A percentile compares a stretch with the other conserved stretches of the same genome.
phyloP scores from a whole-genome alignment of 495 filamentous ascomycete genomes.

The Penicillium diatomitis region DNA sequence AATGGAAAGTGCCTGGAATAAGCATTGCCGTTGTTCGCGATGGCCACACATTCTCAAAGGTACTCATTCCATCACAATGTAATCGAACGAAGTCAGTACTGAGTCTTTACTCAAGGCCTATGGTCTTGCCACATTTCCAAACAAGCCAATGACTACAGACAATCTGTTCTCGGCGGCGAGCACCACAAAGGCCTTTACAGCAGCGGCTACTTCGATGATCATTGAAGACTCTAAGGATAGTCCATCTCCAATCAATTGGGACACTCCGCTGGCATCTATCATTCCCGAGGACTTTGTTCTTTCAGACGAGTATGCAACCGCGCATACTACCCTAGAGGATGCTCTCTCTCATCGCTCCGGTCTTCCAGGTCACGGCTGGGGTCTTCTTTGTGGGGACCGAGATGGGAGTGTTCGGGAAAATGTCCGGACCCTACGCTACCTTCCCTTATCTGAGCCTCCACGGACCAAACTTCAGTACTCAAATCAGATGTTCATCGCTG shows the following conservation, averaged over 20 bases:
- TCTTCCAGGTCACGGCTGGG: constrained; percentile 27
- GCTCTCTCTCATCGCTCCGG: constrained; percentile 42
- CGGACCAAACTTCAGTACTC: constrained; percentile 37
- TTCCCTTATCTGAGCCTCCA: constrained; percentile 27
- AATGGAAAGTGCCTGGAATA: constrained; percentile 44
- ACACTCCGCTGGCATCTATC: constrained; percentile 38
- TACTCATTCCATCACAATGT: constrained; percentile 6
- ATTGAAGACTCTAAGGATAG: constrained; percentile 30
- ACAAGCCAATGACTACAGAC: constrained; percentile 34
- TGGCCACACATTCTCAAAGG: constrained; percentile 34
- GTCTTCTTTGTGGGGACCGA: neutral
- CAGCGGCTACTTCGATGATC: constrained; percentile 36
- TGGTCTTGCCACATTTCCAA: constrained; percentile 32
- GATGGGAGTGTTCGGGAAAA: constrained; percentile 7
- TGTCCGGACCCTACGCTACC: constrained; percentile 26
- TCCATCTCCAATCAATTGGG: constrained; percentile 31
- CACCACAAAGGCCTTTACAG: constrained; percentile 51
- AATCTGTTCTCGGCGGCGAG: constrained; percentile 35
- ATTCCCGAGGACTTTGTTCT: constrained; percentile 48
- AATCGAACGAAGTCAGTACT: no score
- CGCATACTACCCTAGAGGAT: constrained; percentile 40
- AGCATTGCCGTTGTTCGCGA: constrained; percentile 41
- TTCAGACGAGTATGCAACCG: constrained; percentile 31
- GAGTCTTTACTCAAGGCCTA: constrained; percentile 33
- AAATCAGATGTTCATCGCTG: constrained; percentile 42